phyloP scores from a whole-genome alignment of 1,284 basidiomycete genomes.

The Singerocomus inundabilis region DNA sequence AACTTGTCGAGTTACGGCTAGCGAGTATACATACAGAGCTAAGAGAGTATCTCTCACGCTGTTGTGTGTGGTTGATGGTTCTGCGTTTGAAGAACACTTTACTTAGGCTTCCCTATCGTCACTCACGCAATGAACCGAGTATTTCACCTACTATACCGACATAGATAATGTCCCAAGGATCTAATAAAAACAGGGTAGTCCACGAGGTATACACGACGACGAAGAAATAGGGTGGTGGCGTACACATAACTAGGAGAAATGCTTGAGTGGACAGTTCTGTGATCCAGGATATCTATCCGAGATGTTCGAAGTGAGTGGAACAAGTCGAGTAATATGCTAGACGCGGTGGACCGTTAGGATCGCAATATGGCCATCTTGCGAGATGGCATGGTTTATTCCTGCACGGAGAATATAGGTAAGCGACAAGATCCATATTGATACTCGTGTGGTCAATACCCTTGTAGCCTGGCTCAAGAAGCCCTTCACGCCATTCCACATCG shows the following conservation, averaged over 20 bases:
- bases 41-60: no score
- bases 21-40: no score
- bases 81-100: no score
- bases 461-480: constrained; percentile 61
- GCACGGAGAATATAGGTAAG: constrained; percentile 4
- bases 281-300: not conserved
- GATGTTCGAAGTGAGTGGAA: not conserved
- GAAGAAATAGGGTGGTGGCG: constrained; percentile 4
- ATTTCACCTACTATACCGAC: not conserved
- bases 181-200: not conserved
- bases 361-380: constrained; percentile 77
- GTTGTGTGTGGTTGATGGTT: no score
- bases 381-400: constrained; percentile 79
- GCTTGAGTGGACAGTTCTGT: constrained; percentile 5
- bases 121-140: not conserved
- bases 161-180: constrained; percentile 5
- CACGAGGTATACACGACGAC: constrained; percentile 14
- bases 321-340: constrained; percentile 19
- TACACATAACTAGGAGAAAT: constrained; percentile 1
- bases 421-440: not conserved
- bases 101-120: no score
- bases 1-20: no score
- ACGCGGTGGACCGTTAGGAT: constrained; percentile 62
- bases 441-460: constrained; percentile 43
- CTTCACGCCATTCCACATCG: constrained; percentile 68